phyloP scores from a whole-genome alignment of 768 basidiomycete species.

The Vararia minispora region DNA sequence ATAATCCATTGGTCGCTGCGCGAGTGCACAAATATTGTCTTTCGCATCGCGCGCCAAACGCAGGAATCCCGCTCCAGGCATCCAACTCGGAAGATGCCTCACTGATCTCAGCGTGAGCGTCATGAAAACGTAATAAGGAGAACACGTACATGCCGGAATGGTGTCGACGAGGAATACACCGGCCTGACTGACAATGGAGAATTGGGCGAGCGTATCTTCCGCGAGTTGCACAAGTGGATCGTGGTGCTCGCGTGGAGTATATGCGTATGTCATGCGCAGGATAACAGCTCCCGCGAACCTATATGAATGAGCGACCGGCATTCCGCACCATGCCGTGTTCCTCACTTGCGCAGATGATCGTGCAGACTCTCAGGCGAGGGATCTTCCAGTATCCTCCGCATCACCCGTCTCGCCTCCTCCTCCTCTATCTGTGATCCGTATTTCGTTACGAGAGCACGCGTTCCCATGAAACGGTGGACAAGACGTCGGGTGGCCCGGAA shows the following conservation, averaged over 20 bases:
- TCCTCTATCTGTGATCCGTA: too few species aligned
- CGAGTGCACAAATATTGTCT: not conserved
- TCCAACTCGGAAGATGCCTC: conserved; percentile 15
- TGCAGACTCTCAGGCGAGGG: too few species aligned
- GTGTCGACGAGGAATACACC: conserved; percentile 16
- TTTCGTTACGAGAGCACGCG: too few species aligned
- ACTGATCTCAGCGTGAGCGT: conserved; percentile 7
- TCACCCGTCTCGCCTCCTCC: too few species aligned
- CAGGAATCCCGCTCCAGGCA: conserved; percentile 16
- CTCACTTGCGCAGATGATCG: too few species aligned
- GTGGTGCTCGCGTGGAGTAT: conserved; percentile 10
- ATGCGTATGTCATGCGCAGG: conserved; percentile 16
- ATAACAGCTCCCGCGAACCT: conserved; percentile 12
- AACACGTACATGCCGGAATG: conserved; percentile 14
- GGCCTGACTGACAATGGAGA: not conserved
- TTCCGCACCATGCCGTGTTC: too few species aligned
- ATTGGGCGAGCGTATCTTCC: not conserved
- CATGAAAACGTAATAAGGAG: not conserved
- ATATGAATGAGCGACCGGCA: too few species aligned
- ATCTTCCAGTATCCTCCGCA: too few species aligned
- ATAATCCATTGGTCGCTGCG: conserved; percentile 5
- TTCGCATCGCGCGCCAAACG: conserved; percentile 8
- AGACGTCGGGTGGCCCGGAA: not conserved
- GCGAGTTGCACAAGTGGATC: conserved; percentile 10
- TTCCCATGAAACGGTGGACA: not conserved